Conservation (phyloP, 805 yeast species). For the Metschnikowia aberdeeniae region DNA sequence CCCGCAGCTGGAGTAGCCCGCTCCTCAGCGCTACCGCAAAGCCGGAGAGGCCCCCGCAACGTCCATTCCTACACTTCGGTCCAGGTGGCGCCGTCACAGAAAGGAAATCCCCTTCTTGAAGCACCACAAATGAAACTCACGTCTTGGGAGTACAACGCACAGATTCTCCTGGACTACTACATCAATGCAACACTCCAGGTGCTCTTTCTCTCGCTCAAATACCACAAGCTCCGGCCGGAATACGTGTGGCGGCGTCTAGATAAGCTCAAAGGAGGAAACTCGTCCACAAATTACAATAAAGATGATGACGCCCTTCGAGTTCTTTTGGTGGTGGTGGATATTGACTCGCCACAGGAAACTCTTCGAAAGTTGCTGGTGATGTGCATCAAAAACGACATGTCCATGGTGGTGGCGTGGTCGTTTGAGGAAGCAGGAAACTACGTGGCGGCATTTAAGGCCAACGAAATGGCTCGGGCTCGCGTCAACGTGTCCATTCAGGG, state of each 20-base stretch:
- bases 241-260: constrained; percentile 56
- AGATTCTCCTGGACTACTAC: constrained; percentile 58
- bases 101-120: constrained; percentile 65
- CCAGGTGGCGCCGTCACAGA: constrained; percentile 61
- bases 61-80: constrained; percentile 28
- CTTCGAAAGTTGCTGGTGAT: constrained; percentile 45
- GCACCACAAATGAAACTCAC: constrained; percentile 45
- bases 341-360: constrained; percentile 51
- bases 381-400: constrained; percentile 46
- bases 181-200: constrained; percentile 54
- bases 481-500: constrained; percentile 42
- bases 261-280: constrained; percentile 37
- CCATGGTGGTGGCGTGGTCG: constrained; percentile 51
- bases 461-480: constrained; percentile 31
- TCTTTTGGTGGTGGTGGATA: constrained; percentile 60
- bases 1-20: too few relatives aligned
- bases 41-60: constrained; percentile 6
- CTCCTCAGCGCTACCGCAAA: too few relatives aligned
- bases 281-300: constrained; percentile 23
- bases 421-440: constrained; percentile 47
- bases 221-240: constrained; percentile 74
- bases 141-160: constrained; percentile 51
- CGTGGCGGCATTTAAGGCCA: constrained; percentile 34
- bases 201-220: constrained; percentile 62
- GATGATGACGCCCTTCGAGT: constrained; percentile 46